These are phyloP conservation scores for Dimargaris cristalligena DNA, from an alignment of 192 early-diverging fungal species.

Conservation along the genomic window DNA sequence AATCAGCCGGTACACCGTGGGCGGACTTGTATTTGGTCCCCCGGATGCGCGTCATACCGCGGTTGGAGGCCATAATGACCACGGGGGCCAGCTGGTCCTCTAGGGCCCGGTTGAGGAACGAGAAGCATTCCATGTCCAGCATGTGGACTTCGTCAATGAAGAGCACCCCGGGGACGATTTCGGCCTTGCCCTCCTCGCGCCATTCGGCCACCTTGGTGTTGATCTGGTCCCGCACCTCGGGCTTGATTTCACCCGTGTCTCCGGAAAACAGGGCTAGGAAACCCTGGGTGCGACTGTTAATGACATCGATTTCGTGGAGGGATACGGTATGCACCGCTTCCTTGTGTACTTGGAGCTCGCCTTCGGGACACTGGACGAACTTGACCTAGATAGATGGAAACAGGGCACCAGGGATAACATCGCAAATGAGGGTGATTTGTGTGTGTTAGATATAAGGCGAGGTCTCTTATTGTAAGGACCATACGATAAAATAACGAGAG, in stretches of 20 bases:
- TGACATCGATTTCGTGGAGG: conserved; percentile 98
- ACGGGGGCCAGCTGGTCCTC: conserved; percentile 94
- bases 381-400: no score
- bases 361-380: conserved; percentile 98
- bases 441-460: no score
- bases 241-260: conserved; percentile 95
- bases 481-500: no score
- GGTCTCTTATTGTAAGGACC: no score
- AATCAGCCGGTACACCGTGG: conserved; percentile 93
- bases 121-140: conserved; percentile 99
- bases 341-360: conserved; percentile 92
- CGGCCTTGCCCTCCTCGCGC: conserved; percentile 97
- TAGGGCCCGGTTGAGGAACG: conserved; percentile 91
- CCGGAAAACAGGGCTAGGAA: conserved; percentile 95
- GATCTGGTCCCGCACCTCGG: conserved; percentile 94
- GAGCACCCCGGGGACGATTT: conserved; percentile 94
- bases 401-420: no score
- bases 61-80: conserved; percentile 98
- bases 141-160: conserved; percentile 99
- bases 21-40: conserved; percentile 94
- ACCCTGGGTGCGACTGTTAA: conserved; percentile 93
- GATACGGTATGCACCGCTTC: conserved; percentile 96
- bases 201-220: conserved; percentile 92
- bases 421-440: no score
- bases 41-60: conserved; percentile 85